Percentiles rank a stretch among this genome's conserved stretches.
These are phyloP conservation scores for Kazachstania martiniae DNA, from an alignment of 805 yeast genomes.

Conservation along the genomic window DNA sequence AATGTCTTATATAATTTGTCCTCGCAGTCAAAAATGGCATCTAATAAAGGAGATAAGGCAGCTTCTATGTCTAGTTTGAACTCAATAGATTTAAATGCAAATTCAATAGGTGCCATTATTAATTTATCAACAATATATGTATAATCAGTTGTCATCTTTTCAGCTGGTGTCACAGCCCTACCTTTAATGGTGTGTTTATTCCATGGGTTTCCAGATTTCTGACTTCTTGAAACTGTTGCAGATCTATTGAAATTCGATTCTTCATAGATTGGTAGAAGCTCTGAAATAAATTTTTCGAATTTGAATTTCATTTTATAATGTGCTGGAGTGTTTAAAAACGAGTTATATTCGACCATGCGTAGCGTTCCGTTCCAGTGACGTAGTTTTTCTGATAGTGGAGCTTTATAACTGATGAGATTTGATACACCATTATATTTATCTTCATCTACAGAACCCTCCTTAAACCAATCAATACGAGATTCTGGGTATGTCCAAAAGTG, in stretches of 20 bases:
- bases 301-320: constrained; percentile 19
- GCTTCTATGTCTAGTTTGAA: constrained; percentile 12
- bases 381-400: constrained; percentile 21
- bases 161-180: constrained; percentile 8
- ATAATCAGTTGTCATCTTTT: constrained; percentile 15
- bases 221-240: constrained; percentile 10
- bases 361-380: constrained; percentile 24
- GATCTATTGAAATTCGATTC: constrained; percentile 24
- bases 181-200: constrained; percentile 4
- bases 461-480: constrained; percentile 24
- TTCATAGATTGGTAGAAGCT: constrained; percentile 18
- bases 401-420: constrained; percentile 22
- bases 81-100: constrained; percentile 9
- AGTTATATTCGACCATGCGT: constrained; percentile 8
- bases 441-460: constrained; percentile 9
- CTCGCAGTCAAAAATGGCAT: constrained; percentile 15
- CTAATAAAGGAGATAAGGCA: constrained; percentile 9
- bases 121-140: constrained; percentile 11
- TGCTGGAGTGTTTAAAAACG: constrained; percentile 16
- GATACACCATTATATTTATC: constrained; percentile 11
- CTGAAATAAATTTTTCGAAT: constrained; percentile 17
- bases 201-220: constrained; percentile 15
- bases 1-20: constrained; percentile 13
- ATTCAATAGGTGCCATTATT: constrained; percentile 15
- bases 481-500: constrained; percentile 24